Evolutionary conservation across 1,284 basidiomycete species (phyloP), one percentile per base, ranked within the genome.

Genomic region (Chiua sp.): DNA sequence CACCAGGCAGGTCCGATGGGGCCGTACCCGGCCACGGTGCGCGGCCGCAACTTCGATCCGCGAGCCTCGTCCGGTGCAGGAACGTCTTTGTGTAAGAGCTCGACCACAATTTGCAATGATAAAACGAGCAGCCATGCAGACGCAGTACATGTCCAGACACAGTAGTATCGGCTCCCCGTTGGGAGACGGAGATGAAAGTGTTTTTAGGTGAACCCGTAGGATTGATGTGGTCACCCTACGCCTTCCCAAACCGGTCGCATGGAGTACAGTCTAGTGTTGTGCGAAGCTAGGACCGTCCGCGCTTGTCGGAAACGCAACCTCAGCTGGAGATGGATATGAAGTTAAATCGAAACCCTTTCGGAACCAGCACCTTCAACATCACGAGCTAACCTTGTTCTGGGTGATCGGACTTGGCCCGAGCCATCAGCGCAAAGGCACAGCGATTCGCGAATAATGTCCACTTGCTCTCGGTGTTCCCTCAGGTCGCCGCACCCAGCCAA

Each of bases 381-480:
- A 10, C 35, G 60, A 76, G 73, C 69, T 76, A 73, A 73, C 72
- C 74, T 73, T 73, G 75, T 74, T 44, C 54, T 54, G 30, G 54
- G 22, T 65, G 66, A 74, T 69, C 61, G 63, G 65, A 48, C 37
- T 56, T 66, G 59, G 60, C 56, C 54, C 59, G 59, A 62, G 47
- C 37, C 47, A 48, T 54, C 53, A 59, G 33, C 53, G 37, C 59
- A 53, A 53, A 44, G n/a, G 42, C 53, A 59, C 58, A 56, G 46
- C 47, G 57, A 63, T 63, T 63, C 55, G 53, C 59, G 55, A 54
- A 42, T 42, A 50, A 56, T 47, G 37, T 49, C 53, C 46, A 32
- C 59, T n/a, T 23, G 30, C 47, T 59, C 42, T n/a, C 70, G 70
- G 69, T 22, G 7, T 61, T 52, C 7, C 47, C 18, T 60, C 65